Base-by-base conservation (phyloP, 2,329 filamentous ascomycete genomes). In the Amauroascus verrucosus region DNA sequence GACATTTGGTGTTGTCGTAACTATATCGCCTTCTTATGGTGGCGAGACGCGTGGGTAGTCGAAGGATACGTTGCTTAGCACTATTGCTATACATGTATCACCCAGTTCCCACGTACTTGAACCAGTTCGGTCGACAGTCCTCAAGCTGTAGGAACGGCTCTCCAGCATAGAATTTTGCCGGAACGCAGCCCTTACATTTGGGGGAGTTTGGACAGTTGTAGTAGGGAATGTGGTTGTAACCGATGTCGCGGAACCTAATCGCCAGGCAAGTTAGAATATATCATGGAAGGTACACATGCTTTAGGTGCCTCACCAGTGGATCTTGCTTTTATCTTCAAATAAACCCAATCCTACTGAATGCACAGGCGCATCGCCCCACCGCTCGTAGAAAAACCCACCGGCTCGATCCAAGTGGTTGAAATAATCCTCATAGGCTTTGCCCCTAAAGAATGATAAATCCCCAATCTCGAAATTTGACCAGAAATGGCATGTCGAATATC, bases 401-500 rank as follows among this genome's bases (percentile, higher is more conserved):
- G 90, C 88, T 18, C 86, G 82, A 70, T 98, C 93, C 32, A 98
- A 78, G 69, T 97, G 89, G 65, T 95, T 83, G 67, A 98, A 98
- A 70, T 96, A 98, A 58, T 94, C 89, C 66, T 95, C 86, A 66
- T 98, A 98, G 44, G 82, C 78, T 67, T 90, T 81, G 65, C 88
- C 87, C 47, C 93, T 78, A 87, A 89, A 98, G 71, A 98, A 95
- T 58, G 80, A 80, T 79, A 98, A 81, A 69, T 96, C 88, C 45
- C 81, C 91, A 62, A 98, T 91, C 71, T 98, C 93, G 63, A 98
- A 98, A 71, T 98, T 98, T 64, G 85, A 93, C 93, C 93, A 98
- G 76, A 98, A 98, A 70, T 98, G 93, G 69, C 93, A 98, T 1
- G 93, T 97, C 32, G 88, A 95, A 75, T 95, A 98, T 32, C 93